Evolutionary conservation across 2,329 filamentous ascomycete species (phyloP), one percentile per base, ranked within the genome.

Genomic region (Neofusicoccum umdonicola): DNA sequence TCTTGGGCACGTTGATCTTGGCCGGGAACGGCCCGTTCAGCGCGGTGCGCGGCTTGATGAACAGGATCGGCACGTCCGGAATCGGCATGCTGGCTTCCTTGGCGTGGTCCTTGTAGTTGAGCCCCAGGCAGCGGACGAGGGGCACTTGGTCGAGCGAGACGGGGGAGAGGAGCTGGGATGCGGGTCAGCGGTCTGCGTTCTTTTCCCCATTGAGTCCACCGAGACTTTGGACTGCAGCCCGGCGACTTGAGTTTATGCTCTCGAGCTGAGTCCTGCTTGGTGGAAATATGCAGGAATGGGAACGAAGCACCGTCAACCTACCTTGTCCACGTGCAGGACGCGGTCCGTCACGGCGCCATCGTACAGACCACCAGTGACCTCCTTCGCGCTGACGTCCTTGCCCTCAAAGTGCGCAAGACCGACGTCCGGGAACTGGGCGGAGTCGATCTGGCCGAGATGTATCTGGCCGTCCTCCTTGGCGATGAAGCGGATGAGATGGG

Each of bases 41-140:
- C 77, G 80, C 73, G 3, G 75, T 77, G 66, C 73, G 75, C 31
- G 75, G 73, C 68, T 85, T 85, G 71, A 83, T 81, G 71, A 85
- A 86, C 41, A 84, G 78, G 9, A 92, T 83, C 0, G 91, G 91
- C 68, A 87, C 90, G 71, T 86, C 84, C 1, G 90, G 90, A 66
- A 90, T 82, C 1, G 89, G 84, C 79, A 91, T 83, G 66, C 86
- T 87, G 31, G 88, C 83, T 66, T 70, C 68, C 6, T 35, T 27
- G 17, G 68, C 68, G 62, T 69, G 79, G 68, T 80, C 73, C 41
- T 70, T 71, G 68, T 81, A 81, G 71, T 82, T 83, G 60, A 82
- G 75, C 6, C 81, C 80, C 52, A 82, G 71, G 68, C 80, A 82
- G 41, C 80, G 78, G 56, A 82, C 80, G 19, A 77, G 75, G 39